A percentile compares a stretch with the other conserved stretches of the same genome.
Evolutionary conservation across 306 rosid genomes (phyloP).

Genomic region (cucumber (Cucumis sativus)): Cucumber_9930_V3 NC_026660.2:25236001-25236500

Average conservation of each 20-base stretch:
- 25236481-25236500: not conserved
- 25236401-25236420: not conserved
- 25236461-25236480: not conserved
- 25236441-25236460: not conserved
- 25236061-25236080: constrained; percentile 19
- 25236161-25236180: constrained; percentile 10
- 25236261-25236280: not conserved
- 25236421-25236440: not conserved
- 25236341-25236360: not conserved
- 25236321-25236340: not conserved
- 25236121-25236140: constrained; percentile 29
- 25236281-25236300: not conserved
- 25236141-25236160: not conserved
- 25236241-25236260: constrained; percentile 5
- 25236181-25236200: constrained; percentile 7
- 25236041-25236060: constrained; percentile 12
- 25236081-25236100: constrained; percentile 29
- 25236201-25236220: not conserved
- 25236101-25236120: constrained; percentile 31
- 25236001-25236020: not conserved
- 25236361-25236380: not conserved
- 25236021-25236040: not conserved
- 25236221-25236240: constrained; percentile 11
- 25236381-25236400: not conserved
- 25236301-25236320: not conserved